These are phyloP conservation scores for Barnettozyma vustinii DNA, from an alignment of 805 yeast species.

Conservation along the genomic window DNA sequence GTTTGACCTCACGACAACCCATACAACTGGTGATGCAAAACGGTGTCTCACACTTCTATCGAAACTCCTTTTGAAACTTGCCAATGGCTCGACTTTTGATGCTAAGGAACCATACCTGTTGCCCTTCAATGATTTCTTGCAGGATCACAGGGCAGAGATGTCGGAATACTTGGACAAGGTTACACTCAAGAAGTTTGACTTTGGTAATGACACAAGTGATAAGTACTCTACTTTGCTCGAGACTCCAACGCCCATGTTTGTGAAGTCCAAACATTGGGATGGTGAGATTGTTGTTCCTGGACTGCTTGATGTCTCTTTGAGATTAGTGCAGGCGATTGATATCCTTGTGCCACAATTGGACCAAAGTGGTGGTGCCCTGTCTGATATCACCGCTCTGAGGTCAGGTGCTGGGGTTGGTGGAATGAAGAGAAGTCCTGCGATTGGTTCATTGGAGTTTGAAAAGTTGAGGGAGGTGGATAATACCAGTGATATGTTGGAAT, in stretches of 20 bases:
- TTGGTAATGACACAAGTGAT: conserved; percentile 34
- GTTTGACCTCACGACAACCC: conserved; percentile 64
- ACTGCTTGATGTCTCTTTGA: background rate
- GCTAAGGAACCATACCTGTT: conserved; percentile 80
- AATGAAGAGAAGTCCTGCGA: conserved; percentile 18
- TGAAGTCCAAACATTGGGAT: background rate
- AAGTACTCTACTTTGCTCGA: background rate
- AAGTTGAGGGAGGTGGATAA: conserved; percentile 16
- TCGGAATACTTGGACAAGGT: conserved; percentile 66
- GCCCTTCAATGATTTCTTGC: conserved; percentile 63
- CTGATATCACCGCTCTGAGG: conserved; percentile 1
- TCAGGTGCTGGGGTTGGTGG: conserved; percentile 3
- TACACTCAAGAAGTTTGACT: conserved; percentile 65
- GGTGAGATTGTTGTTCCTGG: background rate
- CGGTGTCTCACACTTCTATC: conserved; percentile 79
- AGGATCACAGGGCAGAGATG: conserved; percentile 50
- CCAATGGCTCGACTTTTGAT: conserved; percentile 70
- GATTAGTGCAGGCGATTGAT: background rate
- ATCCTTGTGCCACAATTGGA: background rate
- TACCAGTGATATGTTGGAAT: conserved; percentile 37
- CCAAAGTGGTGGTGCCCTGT: conserved; percentile 3
- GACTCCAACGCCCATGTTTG: background rate
- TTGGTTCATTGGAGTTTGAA: conserved; percentile 32
- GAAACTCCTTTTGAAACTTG: conserved; percentile 70
- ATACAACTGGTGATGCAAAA: conserved; percentile 66